phyloP scores from a whole-genome alignment of 768 basidiomycete species.

The Lactarius indigo region DNA sequence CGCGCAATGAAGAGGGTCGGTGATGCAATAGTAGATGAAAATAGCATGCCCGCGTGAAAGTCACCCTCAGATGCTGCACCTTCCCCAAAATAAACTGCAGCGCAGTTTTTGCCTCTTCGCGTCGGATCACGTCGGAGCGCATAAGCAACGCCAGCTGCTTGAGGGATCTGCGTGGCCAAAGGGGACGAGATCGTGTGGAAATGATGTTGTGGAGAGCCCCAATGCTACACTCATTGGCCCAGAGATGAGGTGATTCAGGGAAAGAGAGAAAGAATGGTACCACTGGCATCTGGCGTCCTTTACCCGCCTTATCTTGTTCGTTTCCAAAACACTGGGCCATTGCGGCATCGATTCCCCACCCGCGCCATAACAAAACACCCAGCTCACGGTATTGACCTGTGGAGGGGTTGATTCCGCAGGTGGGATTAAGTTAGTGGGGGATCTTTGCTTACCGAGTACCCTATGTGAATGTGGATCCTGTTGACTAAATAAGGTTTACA shows the following conservation, averaged over 20 bases:
- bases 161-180: conserved; percentile 90
- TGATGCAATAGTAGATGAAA: conserved; percentile 72
- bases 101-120: conserved; percentile 67
- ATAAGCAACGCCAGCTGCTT: conserved; percentile 90
- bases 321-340: conserved; percentile 95
- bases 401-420: conserved; percentile 7
- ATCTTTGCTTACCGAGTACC: conserved; percentile 58
- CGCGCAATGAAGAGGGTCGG: conserved; percentile 73
- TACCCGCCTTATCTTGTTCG: conserved; percentile 70
- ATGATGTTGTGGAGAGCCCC: conserved; percentile 78
- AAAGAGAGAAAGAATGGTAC: conserved; percentile 41
- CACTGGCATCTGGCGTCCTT: conserved; percentile 93
- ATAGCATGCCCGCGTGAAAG: conserved; percentile 87
- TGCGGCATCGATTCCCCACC: conserved; percentile 69
- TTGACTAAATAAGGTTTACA: conserved; percentile 3
- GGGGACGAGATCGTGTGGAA: conserved; percentile 95
- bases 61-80: conserved; percentile 94
- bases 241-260: neutral
- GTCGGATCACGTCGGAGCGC: conserved; percentile 76
- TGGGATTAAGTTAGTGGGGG: neutral
- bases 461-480: conserved; percentile 34
- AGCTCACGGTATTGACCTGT: conserved; percentile 90
- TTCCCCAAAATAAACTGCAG: conserved; percentile 90
- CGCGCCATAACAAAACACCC: conserved; percentile 87
- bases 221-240: conserved; percentile 51